Evolutionary conservation across 495 filamentous ascomycete genomes (phyloP).

Genomic region (Neurospora sp.): DNA sequence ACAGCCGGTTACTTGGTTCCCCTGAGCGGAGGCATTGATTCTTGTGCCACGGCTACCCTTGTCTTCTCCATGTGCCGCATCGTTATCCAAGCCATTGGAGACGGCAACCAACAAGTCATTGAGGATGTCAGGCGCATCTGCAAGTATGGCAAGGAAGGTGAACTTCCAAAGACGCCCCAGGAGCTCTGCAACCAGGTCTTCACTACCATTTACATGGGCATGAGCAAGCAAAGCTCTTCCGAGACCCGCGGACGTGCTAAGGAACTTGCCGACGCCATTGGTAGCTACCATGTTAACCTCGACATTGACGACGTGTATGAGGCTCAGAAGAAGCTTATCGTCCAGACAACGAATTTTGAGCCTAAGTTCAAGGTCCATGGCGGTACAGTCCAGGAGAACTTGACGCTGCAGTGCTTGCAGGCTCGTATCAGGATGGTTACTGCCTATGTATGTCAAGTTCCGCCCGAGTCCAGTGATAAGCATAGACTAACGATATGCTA

Average conservation of each 20-base stretch:
- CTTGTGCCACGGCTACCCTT: conserved; percentile 47
- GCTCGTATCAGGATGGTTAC: conserved; percentile 73
- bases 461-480: not conserved
- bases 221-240: conserved; percentile 51
- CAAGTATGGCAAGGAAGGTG: conserved; percentile 39
- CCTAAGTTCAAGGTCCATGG: conserved; percentile 47
- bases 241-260: conserved; percentile 67
- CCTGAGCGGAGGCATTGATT: conserved; percentile 67
- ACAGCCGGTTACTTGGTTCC: conserved; percentile 50
- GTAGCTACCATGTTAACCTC: conserved; percentile 62
- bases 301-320: conserved; percentile 59
- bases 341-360: conserved; percentile 26
- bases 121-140: conserved; percentile 55
- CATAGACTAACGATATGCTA: not conserved
- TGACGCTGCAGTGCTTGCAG: conserved; percentile 76
- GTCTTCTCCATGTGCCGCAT: conserved; percentile 72
- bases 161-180: conserved; percentile 47
- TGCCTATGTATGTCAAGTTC: conserved; percentile 41
- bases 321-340: conserved; percentile 26
- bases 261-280: conserved; percentile 58
- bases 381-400: conserved; percentile 22
- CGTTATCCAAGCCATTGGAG: conserved; percentile 53
- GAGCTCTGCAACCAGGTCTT: conserved; percentile 57
- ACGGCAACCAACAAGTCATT: conserved; percentile 55
- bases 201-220: conserved; percentile 77